Base-by-base conservation (phyloP, 257 asterid species). In the Solanum neorickii region DNA sequence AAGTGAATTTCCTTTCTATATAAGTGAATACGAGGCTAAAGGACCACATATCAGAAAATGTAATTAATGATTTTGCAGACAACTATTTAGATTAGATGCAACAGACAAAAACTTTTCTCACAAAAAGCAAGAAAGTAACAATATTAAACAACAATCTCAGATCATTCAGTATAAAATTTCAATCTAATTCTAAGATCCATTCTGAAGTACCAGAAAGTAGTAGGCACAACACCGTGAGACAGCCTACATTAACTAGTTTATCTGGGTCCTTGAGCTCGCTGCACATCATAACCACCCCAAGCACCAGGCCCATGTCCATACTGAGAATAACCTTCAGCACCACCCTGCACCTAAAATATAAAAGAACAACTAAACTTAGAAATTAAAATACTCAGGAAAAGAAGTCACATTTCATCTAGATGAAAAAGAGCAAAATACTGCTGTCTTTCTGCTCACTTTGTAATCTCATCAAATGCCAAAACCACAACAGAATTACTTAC, bases 321-420 rank as follows among this genome's bases (percentile, higher is more conserved):
- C 86, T 94, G 99, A 89, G 98, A 92, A 95, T 94, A 94, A 88
- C 94, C 95, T 91, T 94, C 98, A 75, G 89, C 93, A 73, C 94
- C 94, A 88, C 92, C 84, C 88, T 94, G 96, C 73, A 92, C 92
- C 98, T 94, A 95, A 87, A 92, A 86, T 68, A 90, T 42, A 84
- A 56, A 87, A 90, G 59, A 65, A 39, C 11, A 82, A 33, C 83
- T 56, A 35, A 86, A 83, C 52, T 87, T 39, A 56, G 47, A 31
- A 6, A 12, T 70, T 15, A 56, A 83, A 75, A 62, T 69, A 87
- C 60, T 59, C 72, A 18, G 47, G 46, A 76, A 83, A 35, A 72
- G 65, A 69, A 46, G 23, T 31, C 66, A 31, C 33, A 78, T 68
- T 23, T 14, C 21, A 76, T 42, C 83, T 41, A 41, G 35, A 82